Conservation (phyloP, 495 filamentous ascomycete genomes). For the Penicillium maclennaniae region DNA sequence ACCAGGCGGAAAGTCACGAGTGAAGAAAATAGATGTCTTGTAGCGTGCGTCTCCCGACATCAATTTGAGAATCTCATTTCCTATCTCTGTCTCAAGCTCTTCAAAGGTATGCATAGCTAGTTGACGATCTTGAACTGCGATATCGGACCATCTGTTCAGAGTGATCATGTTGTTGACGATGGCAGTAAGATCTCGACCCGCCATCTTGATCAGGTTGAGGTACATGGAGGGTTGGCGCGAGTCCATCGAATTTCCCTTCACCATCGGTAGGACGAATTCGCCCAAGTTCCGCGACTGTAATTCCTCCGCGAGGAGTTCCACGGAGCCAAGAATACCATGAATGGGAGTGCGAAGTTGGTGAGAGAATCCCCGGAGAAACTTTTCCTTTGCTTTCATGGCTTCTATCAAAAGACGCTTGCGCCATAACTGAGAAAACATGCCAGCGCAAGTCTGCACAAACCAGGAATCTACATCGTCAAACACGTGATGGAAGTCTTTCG, state of each 20-base stretch:
- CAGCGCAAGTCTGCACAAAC: conserved; percentile 14
- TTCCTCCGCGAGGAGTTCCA: conserved; percentile 15
- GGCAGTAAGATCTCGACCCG: conserved; percentile 10
- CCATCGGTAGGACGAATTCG: not conserved
- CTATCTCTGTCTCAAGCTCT: conserved; percentile 9
- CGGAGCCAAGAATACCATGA: conserved; percentile 17
- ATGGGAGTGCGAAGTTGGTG: conserved; percentile 18
- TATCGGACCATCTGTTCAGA: conserved; percentile 15
- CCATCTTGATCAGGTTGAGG: conserved; percentile 15
- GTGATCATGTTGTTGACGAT: conserved; percentile 16
- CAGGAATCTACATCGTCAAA: conserved; percentile 18
- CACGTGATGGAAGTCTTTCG: conserved; percentile 11
- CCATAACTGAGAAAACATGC: conserved; percentile 14
- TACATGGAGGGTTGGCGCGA: conserved; percentile 3
- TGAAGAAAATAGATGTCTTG: conserved; percentile 7
- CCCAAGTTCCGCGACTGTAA: not conserved
- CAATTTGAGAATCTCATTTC: conserved; percentile 1
- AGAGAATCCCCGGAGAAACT: conserved; percentile 17
- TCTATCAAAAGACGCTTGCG: conserved; percentile 8
- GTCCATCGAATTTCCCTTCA: not conserved
- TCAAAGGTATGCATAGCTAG: conserved; percentile 9
- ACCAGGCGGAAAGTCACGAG: not conserved
- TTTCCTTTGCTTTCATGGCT: conserved; percentile 17
- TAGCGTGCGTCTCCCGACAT: conserved; percentile 9
- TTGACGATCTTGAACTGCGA: conserved; percentile 11